A percentile compares a stretch with the other conserved stretches of the same genome.
These are phyloP conservation scores for Cyberlindnera maclurae DNA, from an alignment of 805 yeast genomes.

Conservation along the genomic window DNA sequence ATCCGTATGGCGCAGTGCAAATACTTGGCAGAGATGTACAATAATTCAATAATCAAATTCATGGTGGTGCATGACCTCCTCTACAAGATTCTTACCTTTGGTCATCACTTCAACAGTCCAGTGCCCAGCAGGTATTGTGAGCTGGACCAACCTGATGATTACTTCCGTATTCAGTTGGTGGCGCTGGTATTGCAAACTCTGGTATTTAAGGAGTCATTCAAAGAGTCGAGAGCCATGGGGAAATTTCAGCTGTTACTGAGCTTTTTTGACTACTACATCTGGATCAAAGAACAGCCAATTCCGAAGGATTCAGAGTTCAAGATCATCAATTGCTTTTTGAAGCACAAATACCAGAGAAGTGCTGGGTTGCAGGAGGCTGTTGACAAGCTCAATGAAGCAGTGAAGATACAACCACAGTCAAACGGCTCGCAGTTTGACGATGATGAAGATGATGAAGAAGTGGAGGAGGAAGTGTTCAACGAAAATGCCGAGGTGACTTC, in stretches of 20 bases:
- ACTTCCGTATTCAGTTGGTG: conserved; percentile 60
- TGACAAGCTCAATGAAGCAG: conserved; percentile 28
- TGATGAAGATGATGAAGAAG: conserved; percentile 25
- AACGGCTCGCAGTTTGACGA: conserved; percentile 19
- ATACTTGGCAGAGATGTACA: conserved; percentile 53
- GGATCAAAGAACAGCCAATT: conserved; percentile 52
- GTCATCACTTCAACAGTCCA: conserved; percentile 59
- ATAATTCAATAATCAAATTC: conserved; percentile 38
- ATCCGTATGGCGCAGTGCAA: conserved; percentile 52
- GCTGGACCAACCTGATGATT: conserved; percentile 60
- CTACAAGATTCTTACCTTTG: conserved; percentile 53
- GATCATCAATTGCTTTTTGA: conserved; percentile 37
- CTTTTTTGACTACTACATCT: conserved; percentile 66
- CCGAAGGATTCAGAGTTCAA: conserved; percentile 57
- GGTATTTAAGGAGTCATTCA: conserved; percentile 4
- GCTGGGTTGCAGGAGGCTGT: conserved; percentile 37
- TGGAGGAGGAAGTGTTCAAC: conserved; percentile 7
- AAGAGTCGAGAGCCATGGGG: conserved; percentile 11
- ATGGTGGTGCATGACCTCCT: conserved; percentile 43
- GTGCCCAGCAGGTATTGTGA: conserved; percentile 31
- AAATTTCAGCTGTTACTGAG: conserved; percentile 37
- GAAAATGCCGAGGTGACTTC: conserved; percentile 23
- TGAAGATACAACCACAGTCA: conserved; percentile 16
- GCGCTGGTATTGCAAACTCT: conserved; percentile 34
- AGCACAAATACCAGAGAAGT: conserved; percentile 31